Percentiles rank a stretch among this genome's conserved stretches.
Conservation (phyloP, 495 filamentous ascomycete genomes). For the Cercophora sp. region DNA sequence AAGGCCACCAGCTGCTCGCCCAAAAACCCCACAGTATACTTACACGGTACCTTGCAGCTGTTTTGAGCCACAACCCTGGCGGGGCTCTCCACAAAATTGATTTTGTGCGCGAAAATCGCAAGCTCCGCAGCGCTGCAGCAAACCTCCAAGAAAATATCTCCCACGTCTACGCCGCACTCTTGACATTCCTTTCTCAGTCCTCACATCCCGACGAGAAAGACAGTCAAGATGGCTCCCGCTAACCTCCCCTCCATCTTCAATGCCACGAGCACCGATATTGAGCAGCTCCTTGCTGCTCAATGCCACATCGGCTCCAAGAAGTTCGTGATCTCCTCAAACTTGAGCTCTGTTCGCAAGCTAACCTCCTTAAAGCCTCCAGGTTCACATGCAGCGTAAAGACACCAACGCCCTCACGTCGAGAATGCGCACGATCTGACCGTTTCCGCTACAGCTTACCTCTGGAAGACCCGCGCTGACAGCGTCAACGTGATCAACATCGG, state of each 20-base stretch:
- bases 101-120: slow-evolving; percentile 35
- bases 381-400: slow-evolving; percentile 81
- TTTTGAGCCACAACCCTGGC: slow-evolving; percentile 31
- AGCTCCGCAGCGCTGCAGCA: slow-evolving; percentile 19
- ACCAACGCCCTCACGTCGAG: slow-evolving; percentile 1
- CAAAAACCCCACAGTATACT: background rate
- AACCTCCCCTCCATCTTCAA: slow-evolving; percentile 86
- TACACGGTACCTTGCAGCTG: background rate
- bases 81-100: slow-evolving; percentile 37
- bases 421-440: slow-evolving; percentile 16
- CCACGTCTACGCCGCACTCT: slow-evolving; percentile 32
- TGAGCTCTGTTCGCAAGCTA: slow-evolving; percentile 15
- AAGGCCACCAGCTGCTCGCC: background rate
- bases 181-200: slow-evolving; percentile 49
- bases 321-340: slow-evolving; percentile 16
- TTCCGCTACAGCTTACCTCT: slow-evolving; percentile 70
- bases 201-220: slow-evolving; percentile 40
- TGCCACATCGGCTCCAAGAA: slow-evolving; percentile 98
- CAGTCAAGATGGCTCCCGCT: slow-evolving; percentile 84
- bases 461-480: slow-evolving; percentile 97
- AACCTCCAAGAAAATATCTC: slow-evolving; percentile 27
- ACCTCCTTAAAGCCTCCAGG: slow-evolving; percentile 56
- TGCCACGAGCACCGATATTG: slow-evolving; percentile 75
- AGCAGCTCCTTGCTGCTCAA: slow-evolving; percentile 97
- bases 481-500: slow-evolving; percentile 98